Conservation (phyloP, 345 rosid species). For the Eucalyptus pauciflora region DNA sequence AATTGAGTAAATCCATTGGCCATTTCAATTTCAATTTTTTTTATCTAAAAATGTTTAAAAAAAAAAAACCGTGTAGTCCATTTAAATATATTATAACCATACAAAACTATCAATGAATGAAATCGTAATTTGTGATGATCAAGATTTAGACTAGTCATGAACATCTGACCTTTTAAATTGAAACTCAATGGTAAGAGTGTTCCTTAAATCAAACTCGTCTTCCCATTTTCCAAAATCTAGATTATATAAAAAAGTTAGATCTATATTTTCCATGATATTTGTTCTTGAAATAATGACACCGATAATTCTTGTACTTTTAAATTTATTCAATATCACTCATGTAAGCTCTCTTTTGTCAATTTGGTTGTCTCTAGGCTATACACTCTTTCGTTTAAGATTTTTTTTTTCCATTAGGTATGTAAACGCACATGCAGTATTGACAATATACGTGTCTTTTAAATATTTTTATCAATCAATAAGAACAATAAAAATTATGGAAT, state of each 20-base stretch:
- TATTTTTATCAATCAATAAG: background rate
- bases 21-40: background rate
- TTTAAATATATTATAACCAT: background rate
- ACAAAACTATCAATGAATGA: background rate
- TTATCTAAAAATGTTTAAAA: background rate
- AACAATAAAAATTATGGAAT: background rate
- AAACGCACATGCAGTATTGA: background rate
- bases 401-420: background rate
- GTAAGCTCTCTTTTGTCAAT: background rate
- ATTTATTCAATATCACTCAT: background rate
- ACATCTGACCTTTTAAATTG: background rate
- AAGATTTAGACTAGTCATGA: background rate
- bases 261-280: background rate
- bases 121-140: background rate
- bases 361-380: background rate
- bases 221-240: background rate
- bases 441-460: background rate
- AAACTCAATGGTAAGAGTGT: background rate
- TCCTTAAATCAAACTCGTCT: background rate
- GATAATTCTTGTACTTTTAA: background rate
- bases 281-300: background rate
- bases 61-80: background rate
- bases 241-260: background rate
- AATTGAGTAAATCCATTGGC: background rate
- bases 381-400: background rate